Base-by-base conservation (phyloP, 2,329 filamentous ascomycete species). In the Cladosporium oxysporum region DNA sequence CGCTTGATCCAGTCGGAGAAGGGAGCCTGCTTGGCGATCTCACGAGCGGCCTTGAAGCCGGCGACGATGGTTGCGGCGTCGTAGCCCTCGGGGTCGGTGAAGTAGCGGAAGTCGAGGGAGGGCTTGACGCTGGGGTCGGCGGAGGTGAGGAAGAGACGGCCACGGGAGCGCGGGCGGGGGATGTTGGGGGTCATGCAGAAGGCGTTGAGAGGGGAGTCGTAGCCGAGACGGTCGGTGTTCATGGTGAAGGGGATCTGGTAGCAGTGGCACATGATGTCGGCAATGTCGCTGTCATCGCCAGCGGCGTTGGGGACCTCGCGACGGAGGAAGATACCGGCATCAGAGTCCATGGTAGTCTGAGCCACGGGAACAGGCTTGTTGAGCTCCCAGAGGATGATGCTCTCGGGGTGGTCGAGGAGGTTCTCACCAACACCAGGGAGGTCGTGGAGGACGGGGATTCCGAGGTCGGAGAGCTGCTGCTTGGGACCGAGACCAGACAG, bases 111-210 rank as follows among this genome's bases (percentile, higher is more conserved):
- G 81, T 95, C 91, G 68, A 95, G 86, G 2, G 91, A 90, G 18
- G 91, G 91, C 81, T 94, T 94, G 76, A 91, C 88, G 69, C 75
- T 83, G 1, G 91, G 91, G 78, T 94, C 90, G 41, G 87, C 78
- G 31, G 89, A 92, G 62, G 90, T 92, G 70, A 94, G 86, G 81
- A 90, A 94, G 74, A 94, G 83, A 69, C 88, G 86, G 66, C 92
- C 92, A 64, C 90, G 88, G 57, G 90, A 93, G 63, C 91, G 88
- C 31, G 92, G 90, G 28, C 92, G 90, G 37, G 91, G 91, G 73
- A 96, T 95, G 82, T 96, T 95, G 74, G 92, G 92, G 18, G 92
- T 95, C 90, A 95, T 95, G 86, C 92, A 95, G 83, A 96, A 96
- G 62, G 91, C 92, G 73, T 93, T 90, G 67, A 89, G 82, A 58